Percentiles rank a stretch among this genome's conserved stretches.
phyloP scores from a whole-genome alignment of 2,329 filamentous ascomycete genomes.

The Fusarium virguliforme region DNA sequence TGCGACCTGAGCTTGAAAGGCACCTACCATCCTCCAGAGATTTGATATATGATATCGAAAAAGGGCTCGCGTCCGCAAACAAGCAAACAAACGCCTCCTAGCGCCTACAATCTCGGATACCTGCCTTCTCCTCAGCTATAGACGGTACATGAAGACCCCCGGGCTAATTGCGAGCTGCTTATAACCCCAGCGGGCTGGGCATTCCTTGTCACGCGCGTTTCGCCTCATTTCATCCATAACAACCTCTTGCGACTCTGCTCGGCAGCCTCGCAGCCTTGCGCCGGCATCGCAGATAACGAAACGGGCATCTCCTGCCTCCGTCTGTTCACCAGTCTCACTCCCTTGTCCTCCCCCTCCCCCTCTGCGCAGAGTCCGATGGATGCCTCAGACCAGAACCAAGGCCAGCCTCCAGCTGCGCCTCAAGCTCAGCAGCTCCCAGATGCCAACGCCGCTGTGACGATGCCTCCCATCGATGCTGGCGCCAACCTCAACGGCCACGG shows the following conservation, averaged over 20 bases:
- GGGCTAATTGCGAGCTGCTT: constrained; percentile 21
- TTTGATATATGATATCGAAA: constrained; percentile 26
- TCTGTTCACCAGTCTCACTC: background rate
- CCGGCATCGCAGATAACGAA: constrained; percentile 19
- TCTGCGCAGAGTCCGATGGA: constrained; percentile 36
- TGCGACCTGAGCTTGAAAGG: constrained; percentile 32
- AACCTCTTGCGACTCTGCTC: constrained; percentile 33
- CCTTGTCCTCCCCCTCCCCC: constrained; percentile 3
- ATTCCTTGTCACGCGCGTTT: constrained; percentile 39
- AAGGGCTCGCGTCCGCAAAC: constrained; percentile 15
- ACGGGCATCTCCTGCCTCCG: background rate
- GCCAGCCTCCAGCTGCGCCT: constrained; percentile 42
- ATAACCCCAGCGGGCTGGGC: constrained; percentile 46
- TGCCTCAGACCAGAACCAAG: constrained; percentile 39
- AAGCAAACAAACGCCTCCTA: constrained; percentile 23
- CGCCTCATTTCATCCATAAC: constrained; percentile 42
- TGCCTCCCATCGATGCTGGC: constrained; percentile 29
- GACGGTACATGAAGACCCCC: constrained; percentile 34
- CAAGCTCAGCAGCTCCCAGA: constrained; percentile 42
- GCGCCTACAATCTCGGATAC: constrained; percentile 6
- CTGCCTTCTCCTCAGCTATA: constrained; percentile 7
- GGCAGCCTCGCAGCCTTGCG: constrained; percentile 41
- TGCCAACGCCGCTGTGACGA: constrained; percentile 18
- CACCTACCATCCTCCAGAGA: constrained; percentile 20
- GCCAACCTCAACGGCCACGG: constrained; percentile 32